Percentiles rank a stretch among this genome's conserved stretches.
phyloP scores from a whole-genome alignment of 164 flowering plant species.

The Warburgia ugandensis region DNA sequence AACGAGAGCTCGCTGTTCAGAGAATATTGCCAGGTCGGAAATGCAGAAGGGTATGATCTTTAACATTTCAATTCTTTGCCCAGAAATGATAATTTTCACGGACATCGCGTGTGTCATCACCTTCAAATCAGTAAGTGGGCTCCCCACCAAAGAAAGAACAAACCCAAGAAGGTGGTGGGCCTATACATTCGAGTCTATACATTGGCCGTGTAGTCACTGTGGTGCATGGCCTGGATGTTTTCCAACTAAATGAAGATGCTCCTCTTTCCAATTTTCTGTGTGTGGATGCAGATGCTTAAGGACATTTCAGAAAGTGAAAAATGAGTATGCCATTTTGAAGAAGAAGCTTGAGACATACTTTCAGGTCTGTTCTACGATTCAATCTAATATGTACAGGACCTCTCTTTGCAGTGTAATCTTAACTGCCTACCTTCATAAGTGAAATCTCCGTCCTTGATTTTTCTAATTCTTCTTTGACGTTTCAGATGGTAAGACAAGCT shows the following conservation, averaged over 20 bases:
- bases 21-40: slow-evolving; percentile 13
- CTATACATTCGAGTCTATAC: background rate
- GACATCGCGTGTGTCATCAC: background rate
- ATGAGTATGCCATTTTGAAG: slow-evolving; percentile 7
- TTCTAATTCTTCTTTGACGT: background rate
- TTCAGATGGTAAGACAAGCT: slow-evolving; percentile 10
- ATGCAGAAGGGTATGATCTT: slow-evolving; percentile 15
- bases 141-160: background rate
- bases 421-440: background rate
- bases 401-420: background rate
- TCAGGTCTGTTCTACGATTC: background rate
- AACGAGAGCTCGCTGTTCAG: slow-evolving; percentile 11
- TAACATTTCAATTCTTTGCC: background rate
- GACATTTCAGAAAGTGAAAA: slow-evolving; percentile 6
- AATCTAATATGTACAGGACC: background rate
- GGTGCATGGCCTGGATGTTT: background rate
- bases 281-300: slow-evolving; percentile 6
- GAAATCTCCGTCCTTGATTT: no score
- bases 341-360: slow-evolving; percentile 9
- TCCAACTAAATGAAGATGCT: no score
- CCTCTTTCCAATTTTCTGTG: background rate
- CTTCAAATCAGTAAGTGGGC: background rate
- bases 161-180: background rate
- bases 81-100: background rate
- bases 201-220: background rate